Evolutionary conservation across 2,329 filamentous ascomycete species (phyloP), one percentile per base, ranked within the genome.

Genomic region (Colletotrichum orchidophilum): DNA sequence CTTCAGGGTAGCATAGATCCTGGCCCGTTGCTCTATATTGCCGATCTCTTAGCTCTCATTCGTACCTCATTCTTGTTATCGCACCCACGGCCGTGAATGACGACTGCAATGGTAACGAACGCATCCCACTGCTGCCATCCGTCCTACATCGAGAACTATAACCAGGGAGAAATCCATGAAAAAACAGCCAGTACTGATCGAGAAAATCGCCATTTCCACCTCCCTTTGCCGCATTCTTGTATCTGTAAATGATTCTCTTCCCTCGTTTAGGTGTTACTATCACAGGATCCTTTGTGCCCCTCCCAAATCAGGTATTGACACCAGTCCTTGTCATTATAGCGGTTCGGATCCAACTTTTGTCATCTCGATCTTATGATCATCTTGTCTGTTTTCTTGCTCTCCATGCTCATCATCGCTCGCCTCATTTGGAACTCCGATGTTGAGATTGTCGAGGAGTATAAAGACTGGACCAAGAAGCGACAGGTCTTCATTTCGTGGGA

Each of bases 361-460:
- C 7, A 46, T 8, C n/a, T 46, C 15, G 9, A 46, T 7, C n/a
- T n/a, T n/a, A n/a, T n/a, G n/a, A n/a, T n/a, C n/a, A n/a, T n/a
- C n/a, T n/a, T n/a, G n/a, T n/a, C n/a, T n/a, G n/a, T n/a, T n/a
- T n/a, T n/a, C n/a, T n/a, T n/a, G n/a, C n/a, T n/a, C n/a, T n/a
- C n/a, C n/a, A n/a, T n/a, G n/a, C 75, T 86, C 1, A 83, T 87
- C 50, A 74, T 88, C 5, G 82, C 83, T 0, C 81, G 81, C 1
- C 70, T 88, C 3, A 71, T 88, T 1, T 88, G 80, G 75, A 84
- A 83, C 58, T 88, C 87, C 74, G 85, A 88, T 69, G 63, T 87
- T 63, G 74, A 76, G 39, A 76, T 86, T 27, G 78, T 78, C 1
- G 77, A 83, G 5, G 78, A 81, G n/a, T 78, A 78, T 35, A 35